Base-by-base conservation (phyloP, 441 rosid genomes). In the Pelargonium exstipulatum region DNA sequence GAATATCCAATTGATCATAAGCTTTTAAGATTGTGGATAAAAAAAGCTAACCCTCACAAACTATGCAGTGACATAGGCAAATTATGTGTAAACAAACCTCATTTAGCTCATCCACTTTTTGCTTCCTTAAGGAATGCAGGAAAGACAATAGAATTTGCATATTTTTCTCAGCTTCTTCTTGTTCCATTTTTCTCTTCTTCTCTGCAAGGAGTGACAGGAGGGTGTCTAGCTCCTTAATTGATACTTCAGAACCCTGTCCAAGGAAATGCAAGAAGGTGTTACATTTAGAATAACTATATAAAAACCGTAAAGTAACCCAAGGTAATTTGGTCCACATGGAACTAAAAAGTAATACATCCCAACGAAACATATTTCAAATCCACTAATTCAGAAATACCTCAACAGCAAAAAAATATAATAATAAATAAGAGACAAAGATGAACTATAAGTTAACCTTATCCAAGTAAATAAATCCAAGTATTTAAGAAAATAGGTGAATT, bases 121-220 rank as follows among this genome's bases (percentile, higher is more conserved):
- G 96, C 87, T 92, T 95, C 75, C 90, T 80, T 69, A 95, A 79
- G 82, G 90, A 85, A 55, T 86, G 87, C 83, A 95, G 81, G 84
- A 95, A 95, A 77, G 92, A 96, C 66, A 95, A 68, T 48, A 95
- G 84, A 79, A 95, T 89, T 83, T 95, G 97, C 99, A 92, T 95
- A 83, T 92, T 95, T 81, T 97, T 88, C 83, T 92, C 99, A 63
- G 96, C 90, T 83, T 90, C 98, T 83, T 95, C 99, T 81, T 95
- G 98, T 72, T 95, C 98, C 92, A 88, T 88, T 83, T 95, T 95
- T 43, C 92, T 89, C 86, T 90, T 95, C 88, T 79, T 95, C 84
- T 95, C 98, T 16, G 88, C 78, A 35, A 95, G 96, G 72, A 92
- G 76, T 20, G 85, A 51, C 76, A 88, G 80, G 57, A 95, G 93